Conservation (phyloP, 495 filamentous ascomycete species). For the Hypoxylon trugodes region DNA sequence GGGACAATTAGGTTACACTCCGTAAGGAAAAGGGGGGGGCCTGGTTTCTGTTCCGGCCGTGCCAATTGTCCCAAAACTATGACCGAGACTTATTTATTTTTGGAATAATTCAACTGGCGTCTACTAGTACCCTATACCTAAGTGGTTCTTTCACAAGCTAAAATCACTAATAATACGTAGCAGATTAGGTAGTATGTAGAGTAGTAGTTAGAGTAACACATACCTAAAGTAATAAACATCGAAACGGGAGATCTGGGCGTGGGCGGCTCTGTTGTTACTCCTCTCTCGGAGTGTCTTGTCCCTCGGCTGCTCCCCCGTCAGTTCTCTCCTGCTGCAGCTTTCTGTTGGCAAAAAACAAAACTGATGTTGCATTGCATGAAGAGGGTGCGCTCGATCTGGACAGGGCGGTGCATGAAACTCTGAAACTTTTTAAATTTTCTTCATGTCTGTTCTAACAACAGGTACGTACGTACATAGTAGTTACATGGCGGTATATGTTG, state of each 20-base stretch:
- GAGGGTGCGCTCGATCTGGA: too few species aligned
- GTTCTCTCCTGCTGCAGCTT: constrained; percentile 21
- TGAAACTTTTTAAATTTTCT: constrained; percentile 11
- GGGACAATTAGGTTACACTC: constrained; percentile 20
- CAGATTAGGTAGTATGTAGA: background rate
- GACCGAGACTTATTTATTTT: constrained; percentile 31
- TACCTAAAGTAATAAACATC: constrained; percentile 9
- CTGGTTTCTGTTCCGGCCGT: constrained; percentile 1
- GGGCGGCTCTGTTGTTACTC: constrained; percentile 27
- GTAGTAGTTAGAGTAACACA: background rate
- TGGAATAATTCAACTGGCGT: constrained; percentile 22
- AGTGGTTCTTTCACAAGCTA: constrained; percentile 17
- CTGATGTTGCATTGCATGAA: constrained; percentile 40
- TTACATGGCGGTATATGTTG: too few species aligned
- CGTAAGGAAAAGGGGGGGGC: constrained; percentile 4
- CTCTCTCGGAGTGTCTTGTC: constrained; percentile 35
- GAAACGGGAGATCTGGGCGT: constrained; percentile 23
- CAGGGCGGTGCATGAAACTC: constrained; percentile 9
- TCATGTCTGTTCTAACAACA: constrained; percentile 23
- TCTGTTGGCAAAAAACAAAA: constrained; percentile 30
- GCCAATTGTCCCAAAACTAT: constrained; percentile 15
- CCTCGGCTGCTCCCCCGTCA: constrained; percentile 29
- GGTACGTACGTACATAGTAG: constrained; percentile 1
- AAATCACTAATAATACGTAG: too few species aligned
- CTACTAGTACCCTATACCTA: background rate